Percentiles rank a stretch among this genome's conserved stretches.
These are phyloP conservation scores for Cetradonia linearis DNA, from an alignment of 495 filamentous ascomycete species.

Conservation along the genomic window DNA sequence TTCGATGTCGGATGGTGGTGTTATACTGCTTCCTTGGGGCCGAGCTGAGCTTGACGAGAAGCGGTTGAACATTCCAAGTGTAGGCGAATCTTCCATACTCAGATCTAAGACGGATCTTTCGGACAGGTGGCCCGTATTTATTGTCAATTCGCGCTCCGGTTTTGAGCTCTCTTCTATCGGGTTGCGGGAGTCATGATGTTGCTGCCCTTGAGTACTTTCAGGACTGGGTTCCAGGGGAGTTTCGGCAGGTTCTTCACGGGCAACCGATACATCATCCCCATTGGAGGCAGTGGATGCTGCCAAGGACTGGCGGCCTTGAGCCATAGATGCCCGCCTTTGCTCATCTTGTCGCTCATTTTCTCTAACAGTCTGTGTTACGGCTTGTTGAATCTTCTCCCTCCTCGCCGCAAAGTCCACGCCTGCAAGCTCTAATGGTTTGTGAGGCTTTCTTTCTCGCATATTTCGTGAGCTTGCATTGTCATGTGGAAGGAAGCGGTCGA, in stretches of 20 bases:
- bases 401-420: conserved; percentile 70
- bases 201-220: conserved; percentile 5
- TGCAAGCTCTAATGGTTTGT: conserved; percentile 46
- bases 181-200: conserved; percentile 11
- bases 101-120: conserved; percentile 23
- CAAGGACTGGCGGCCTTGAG: conserved; percentile 32
- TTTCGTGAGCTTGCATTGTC: conserved; percentile 31
- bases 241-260: conserved; percentile 15
- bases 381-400: conserved; percentile 65
- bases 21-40: conserved; percentile 32
- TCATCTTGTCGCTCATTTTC: conserved; percentile 54
- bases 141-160: conserved; percentile 22
- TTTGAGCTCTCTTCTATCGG: conserved; percentile 15
- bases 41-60: conserved; percentile 34
- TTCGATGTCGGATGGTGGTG: conserved; percentile 40
- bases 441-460: conserved; percentile 34
- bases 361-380: conserved; percentile 66
- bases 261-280: conserved; percentile 25
- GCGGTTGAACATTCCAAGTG: conserved; percentile 54
- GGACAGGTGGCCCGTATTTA: conserved; percentile 23
- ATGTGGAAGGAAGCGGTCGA: conserved; percentile 38
- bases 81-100: conserved; percentile 51
- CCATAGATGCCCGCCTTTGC: conserved; percentile 31
- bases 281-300: conserved; percentile 31
- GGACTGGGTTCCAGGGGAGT: background rate